Percentiles rank a stretch among this genome's conserved stretches.
Conservation (phyloP, 2,329 filamentous ascomycete genomes). For the Colletotrichum sp. region DNA sequence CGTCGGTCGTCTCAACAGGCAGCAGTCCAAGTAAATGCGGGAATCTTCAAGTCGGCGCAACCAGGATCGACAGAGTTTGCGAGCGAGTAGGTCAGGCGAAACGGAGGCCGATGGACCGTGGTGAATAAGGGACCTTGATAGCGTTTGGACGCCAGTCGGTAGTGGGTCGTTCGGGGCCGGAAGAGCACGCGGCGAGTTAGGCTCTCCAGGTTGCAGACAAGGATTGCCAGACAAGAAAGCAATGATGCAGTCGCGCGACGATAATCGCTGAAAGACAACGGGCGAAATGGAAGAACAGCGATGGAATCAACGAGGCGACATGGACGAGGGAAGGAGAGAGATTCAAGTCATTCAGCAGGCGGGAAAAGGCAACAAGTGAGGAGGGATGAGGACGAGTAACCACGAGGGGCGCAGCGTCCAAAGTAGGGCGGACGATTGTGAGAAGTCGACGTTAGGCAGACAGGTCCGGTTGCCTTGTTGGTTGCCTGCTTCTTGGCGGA, state of each 20-base stretch:
- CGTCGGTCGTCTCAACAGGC: not conserved
- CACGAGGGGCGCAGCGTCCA: not conserved
- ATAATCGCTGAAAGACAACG: not conserved
- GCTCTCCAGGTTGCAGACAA: not conserved
- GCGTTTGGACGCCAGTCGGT: conserved; percentile 4
- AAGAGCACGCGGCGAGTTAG: not conserved
- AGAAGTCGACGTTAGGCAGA: not conserved
- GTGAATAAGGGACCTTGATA: not conserved
- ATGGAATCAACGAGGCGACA: not conserved
- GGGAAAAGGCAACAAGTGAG: not conserved
- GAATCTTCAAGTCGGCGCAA: not conserved
- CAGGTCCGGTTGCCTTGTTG: not conserved
- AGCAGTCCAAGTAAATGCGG: not conserved
- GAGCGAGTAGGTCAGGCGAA: not conserved
- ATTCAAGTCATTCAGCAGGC: conserved; percentile 1
- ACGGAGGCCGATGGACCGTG: not conserved
- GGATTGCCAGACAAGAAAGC: not conserved
- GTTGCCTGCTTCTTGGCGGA: not conserved
- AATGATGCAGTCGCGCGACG: not conserved
- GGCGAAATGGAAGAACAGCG: conserved; percentile 7
- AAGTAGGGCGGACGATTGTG: not conserved
- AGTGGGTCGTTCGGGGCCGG: conserved; percentile 17
- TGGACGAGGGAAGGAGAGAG: not conserved
- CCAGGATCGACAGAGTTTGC: not conserved
- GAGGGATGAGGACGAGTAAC: not conserved